A percentile compares a stretch with the other conserved stretches of the same genome.
phyloP scores from a whole-genome alignment of 192 early-diverging fungal species.

The Coemansia sp. region DNA sequence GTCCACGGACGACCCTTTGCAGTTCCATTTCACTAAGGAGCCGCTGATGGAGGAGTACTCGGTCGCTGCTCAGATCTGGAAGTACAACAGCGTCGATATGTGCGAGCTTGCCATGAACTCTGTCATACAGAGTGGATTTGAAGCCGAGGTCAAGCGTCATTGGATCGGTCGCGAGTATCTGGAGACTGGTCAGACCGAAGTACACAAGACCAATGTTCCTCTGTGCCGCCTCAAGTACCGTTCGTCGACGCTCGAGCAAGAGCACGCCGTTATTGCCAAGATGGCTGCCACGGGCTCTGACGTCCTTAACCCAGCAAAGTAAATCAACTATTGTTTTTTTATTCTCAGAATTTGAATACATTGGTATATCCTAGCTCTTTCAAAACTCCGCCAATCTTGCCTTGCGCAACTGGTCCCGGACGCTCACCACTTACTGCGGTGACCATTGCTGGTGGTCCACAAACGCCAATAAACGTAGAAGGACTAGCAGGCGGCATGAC shows the following conservation, averaged over 20 bases:
- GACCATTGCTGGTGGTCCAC: conserved; percentile 77
- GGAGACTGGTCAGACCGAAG: conserved; percentile 76
- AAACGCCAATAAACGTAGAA: conserved; percentile 64
- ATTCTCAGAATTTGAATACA: conserved; percentile 77
- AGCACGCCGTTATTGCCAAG: conserved; percentile 49
- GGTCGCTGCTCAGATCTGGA: conserved; percentile 96
- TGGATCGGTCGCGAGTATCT: conserved; percentile 86
- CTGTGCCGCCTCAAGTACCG: conserved; percentile 84
- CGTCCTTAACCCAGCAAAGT: neutral
- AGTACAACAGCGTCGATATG: conserved; percentile 87
- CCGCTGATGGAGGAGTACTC: conserved; percentile 97
- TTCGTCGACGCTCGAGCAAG: conserved; percentile 84
- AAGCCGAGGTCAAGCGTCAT: conserved; percentile 83
- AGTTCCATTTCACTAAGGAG: conserved; percentile 97
- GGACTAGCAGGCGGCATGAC: conserved; percentile 63
- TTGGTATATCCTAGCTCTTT: conserved; percentile 79
- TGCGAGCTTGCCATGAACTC: conserved; percentile 94
- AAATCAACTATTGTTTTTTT: conserved; percentile 17
- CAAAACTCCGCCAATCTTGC: conserved; percentile 79
- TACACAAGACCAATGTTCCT: conserved; percentile 93
- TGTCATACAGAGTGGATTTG: conserved; percentile 89
- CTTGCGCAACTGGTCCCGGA: conserved; percentile 80
- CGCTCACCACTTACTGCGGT: conserved; percentile 75
- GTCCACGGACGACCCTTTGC: conserved; percentile 93
- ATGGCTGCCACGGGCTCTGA: conserved; percentile 13